Base-by-base conservation (phyloP, 2,329 filamentous ascomycete species). In the Xylaria sp. region DNA sequence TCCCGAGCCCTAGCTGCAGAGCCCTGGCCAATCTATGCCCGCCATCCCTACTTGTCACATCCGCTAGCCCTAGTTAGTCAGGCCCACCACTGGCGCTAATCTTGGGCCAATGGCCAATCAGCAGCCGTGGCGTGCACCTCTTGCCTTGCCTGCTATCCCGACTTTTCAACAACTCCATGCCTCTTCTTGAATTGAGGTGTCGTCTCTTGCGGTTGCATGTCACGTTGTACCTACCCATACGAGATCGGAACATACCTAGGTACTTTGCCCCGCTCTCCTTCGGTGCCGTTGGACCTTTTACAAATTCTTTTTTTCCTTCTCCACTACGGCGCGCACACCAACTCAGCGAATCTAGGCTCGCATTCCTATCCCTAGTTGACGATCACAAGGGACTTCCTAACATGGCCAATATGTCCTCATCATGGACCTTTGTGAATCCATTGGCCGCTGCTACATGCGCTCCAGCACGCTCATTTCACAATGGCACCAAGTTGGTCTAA, bases 11-110 rank as follows among this genome's bases (percentile, higher is more conserved):
- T 64, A 68, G 66, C 69, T 63, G 56, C 55, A 31, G 60, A 64
- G 64, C 69, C 68, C 35, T 41, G 66, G 64, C 72, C 72, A 74
- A 74, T 73, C 67, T 41, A 25, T 60, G 54, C 49, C 49, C 64
- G 59, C 43, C 55, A 58, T 60, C 55, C 23, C 37, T 41, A 40
- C 52, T 68, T 67, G 66, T 73, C 71, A 73, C 71, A 72, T 68
- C 53, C 64, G 66, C 71, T 73, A 73, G 64, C 51, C 67, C 67
- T 60, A 63, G 17, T 40, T 63, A 65, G 68, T 54, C 67, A 62
- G 54, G 65, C 64, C 70, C 67, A 66, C 64, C 62, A 64, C 58
- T 68, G 64, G 68, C 69, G 70, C 70, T 67, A 70, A 68, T 66
- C 54, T 58, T 67, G 56, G 43, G 33, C 41, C 27, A 65, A 33